Conservation (phyloP, 2,329 filamentous ascomycete genomes). For the Hymenoscyphus linearis region DNA sequence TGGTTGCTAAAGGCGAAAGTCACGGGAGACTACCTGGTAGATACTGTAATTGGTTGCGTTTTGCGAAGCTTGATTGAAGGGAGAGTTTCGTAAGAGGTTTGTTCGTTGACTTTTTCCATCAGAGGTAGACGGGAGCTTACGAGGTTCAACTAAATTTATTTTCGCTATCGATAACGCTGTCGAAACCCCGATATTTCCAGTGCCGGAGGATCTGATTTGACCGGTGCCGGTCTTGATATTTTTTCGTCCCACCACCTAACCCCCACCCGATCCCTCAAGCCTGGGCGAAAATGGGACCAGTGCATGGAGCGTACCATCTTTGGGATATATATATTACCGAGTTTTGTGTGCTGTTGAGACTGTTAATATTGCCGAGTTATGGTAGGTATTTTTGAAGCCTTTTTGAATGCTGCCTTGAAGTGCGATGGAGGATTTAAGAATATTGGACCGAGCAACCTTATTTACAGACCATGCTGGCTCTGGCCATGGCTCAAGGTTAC, state of each 20-base stretch:
- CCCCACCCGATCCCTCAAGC: background rate
- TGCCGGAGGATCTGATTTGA: no score
- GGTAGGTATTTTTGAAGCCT: background rate
- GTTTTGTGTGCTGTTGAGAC: background rate
- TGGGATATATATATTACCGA: background rate
- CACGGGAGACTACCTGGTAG: background rate
- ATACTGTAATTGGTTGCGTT: background rate
- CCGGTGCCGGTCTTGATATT: no score
- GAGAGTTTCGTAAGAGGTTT: background rate
- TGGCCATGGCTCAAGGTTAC: background rate
- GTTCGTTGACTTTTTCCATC: background rate
- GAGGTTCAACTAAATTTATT: no score
- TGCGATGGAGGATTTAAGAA: background rate
- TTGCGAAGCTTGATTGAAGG: no score
- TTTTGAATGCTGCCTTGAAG: background rate
- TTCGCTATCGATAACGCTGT: background rate
- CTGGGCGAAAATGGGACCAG: background rate
- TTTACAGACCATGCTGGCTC: no score
- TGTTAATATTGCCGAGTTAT: background rate
- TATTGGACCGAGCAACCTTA: background rate
- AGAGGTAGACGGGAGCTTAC: background rate
- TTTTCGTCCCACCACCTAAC: no score
- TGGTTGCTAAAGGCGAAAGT: background rate
- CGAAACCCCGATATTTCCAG: background rate
- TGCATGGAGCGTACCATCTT: background rate